Conservation (phyloP, 1,284 basidiomycete genomes). For the Thecaphora thlaspeos region DNA sequence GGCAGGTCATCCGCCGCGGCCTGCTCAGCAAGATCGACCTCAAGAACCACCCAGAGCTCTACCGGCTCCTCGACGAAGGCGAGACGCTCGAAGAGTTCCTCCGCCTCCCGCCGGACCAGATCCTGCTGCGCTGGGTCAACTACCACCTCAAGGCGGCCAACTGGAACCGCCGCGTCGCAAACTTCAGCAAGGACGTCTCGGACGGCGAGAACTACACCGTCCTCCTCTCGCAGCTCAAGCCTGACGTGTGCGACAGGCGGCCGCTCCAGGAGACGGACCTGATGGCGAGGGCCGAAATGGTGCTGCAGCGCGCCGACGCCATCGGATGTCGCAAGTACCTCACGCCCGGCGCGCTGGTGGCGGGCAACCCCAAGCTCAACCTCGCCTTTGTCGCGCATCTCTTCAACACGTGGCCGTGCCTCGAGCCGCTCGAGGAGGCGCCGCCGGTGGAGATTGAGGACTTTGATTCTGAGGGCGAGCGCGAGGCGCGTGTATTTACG, state of each 20-base stretch:
- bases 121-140: slow-evolving; percentile 95
- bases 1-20: slow-evolving; percentile 95
- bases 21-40: slow-evolving; percentile 93
- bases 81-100: slow-evolving; percentile 96
- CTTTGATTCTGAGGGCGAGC: slow-evolving; percentile 97
- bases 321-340: slow-evolving; percentile 96
- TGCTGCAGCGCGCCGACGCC: slow-evolving; percentile 85
- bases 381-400: slow-evolving; percentile 97
- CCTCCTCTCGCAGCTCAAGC: slow-evolving; percentile 87
- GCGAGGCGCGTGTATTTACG: slow-evolving; percentile 94
- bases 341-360: slow-evolving; percentile 82
- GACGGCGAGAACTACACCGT: slow-evolving; percentile 98
- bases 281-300: slow-evolving; percentile 80
- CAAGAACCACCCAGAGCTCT: slow-evolving; percentile 95
- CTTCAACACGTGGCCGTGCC: slow-evolving; percentile 88
- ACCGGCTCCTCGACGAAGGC: slow-evolving; percentile 89
- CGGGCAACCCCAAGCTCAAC: slow-evolving; percentile 96
- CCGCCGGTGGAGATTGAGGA: slow-evolving; percentile 78
- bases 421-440: slow-evolving; percentile 76
- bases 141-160: slow-evolving; percentile 94
- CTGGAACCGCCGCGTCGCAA: slow-evolving; percentile 74
- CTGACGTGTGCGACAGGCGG: slow-evolving; percentile 81
- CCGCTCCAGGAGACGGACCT: slow-evolving; percentile 84
- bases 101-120: slow-evolving; percentile 91
- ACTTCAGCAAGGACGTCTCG: slow-evolving; percentile 91